These are phyloP conservation scores for Sclerotinia nivalis DNA, from an alignment of 2,329 filamentous ascomycete genomes.

Conservation along the genomic window DNA sequence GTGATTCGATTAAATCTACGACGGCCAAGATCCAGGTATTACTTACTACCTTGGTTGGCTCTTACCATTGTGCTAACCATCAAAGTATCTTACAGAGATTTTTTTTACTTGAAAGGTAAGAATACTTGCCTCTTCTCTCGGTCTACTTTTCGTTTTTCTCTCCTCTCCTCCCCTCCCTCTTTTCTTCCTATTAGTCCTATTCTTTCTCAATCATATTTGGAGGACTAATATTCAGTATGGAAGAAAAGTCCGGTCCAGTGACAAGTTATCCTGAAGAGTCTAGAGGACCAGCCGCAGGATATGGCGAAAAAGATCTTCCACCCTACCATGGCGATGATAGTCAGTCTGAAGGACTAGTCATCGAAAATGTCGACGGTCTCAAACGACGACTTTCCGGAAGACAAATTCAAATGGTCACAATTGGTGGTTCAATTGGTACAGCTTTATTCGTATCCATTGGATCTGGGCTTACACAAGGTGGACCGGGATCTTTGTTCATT, in stretches of 20 bases:
- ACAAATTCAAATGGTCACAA: slow-evolving; percentile 52
- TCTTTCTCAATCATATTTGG: background rate
- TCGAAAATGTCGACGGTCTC: slow-evolving; percentile 34
- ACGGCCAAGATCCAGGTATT: slow-evolving; percentile 5
- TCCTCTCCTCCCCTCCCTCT: background rate
- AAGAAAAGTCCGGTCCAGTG: slow-evolving; percentile 27
- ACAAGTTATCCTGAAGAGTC: slow-evolving; percentile 17
- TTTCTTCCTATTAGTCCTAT: background rate
- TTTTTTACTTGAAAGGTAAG: background rate
- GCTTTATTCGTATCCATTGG: slow-evolving; percentile 51
- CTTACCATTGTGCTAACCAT: background rate
- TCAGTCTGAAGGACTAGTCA: slow-evolving; percentile 21
- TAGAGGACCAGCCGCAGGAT: slow-evolving; percentile 26
- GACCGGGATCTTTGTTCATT: slow-evolving; percentile 46
- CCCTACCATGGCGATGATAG: background rate
- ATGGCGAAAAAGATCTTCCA: slow-evolving; percentile 23
- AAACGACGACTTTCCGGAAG: slow-evolving; percentile 45
- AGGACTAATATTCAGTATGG: background rate
- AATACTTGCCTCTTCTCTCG: background rate
- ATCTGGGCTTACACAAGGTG: slow-evolving; percentile 44
- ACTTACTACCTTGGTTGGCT: background rate
- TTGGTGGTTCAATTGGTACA: slow-evolving; percentile 51
- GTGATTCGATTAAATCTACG: slow-evolving; percentile 7
- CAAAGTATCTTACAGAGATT: background rate
- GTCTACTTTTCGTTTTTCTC: background rate